These are phyloP conservation scores for Raffaelea albimanens DNA, from an alignment of 2,329 filamentous ascomycete species.

Conservation along the genomic window DNA sequence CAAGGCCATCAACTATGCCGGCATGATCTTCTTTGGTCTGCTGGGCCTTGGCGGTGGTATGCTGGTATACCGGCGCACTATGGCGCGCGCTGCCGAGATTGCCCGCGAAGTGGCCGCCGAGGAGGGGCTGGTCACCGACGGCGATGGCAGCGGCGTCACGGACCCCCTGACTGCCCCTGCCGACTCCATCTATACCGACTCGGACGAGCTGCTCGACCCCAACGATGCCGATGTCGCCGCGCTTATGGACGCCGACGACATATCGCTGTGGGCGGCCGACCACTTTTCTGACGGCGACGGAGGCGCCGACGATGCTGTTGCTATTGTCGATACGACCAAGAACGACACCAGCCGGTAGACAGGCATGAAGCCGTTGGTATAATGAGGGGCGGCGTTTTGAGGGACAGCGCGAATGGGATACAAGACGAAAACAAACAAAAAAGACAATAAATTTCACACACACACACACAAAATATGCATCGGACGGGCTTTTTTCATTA, in stretches of 20 bases:
- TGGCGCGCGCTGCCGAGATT: slow-evolving; percentile 52
- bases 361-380: no score
- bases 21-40: slow-evolving; percentile 62
- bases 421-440: no score
- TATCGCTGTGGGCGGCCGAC: slow-evolving; percentile 45
- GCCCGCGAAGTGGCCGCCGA: slow-evolving; percentile 37
- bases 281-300: slow-evolving; percentile 22
- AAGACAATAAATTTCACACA: no score
- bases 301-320: slow-evolving; percentile 1
- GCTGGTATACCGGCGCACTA: slow-evolving; percentile 71
- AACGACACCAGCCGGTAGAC: no score
- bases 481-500: no score
- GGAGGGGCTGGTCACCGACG: slow-evolving; percentile 19
- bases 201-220: slow-evolving; percentile 18
- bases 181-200: slow-evolving; percentile 20
- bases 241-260: slow-evolving; percentile 49
- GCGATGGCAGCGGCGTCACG: slow-evolving; percentile 15
- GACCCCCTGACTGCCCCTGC: no score
- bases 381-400: no score
- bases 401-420: no score
- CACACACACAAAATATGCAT: no score
- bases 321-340: slow-evolving; percentile 14
- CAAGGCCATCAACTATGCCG: slow-evolving; percentile 74
- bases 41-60: slow-evolving; percentile 70
- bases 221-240: slow-evolving; percentile 40